Evolutionary conservation across 495 filamentous ascomycete genomes (phyloP), one percentile per base, ranked within the genome.

Genomic region (Aspergillus incahuasiensis): DNA sequence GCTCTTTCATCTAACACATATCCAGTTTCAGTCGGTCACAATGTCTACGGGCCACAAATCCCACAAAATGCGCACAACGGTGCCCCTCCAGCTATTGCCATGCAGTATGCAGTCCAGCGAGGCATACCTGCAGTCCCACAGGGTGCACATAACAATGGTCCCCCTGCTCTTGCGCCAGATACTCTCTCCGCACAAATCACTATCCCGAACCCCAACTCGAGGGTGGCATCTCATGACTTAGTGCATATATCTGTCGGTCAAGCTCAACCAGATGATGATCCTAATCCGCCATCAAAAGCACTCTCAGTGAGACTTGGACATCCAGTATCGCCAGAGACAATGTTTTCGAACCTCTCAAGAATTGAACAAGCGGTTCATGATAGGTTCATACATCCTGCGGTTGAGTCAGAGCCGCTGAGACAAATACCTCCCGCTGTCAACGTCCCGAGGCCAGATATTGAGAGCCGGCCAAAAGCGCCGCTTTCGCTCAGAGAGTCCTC

Each of bases 11-110:
- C 40, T 42, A 15, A 25, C 2, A 13, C 41, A 46, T 38, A 41
- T 20, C 34, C 55, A 44, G 1, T 44, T 35, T 25, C 51, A 47
- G 42, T 15, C 20, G 20, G 15, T 8, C 16, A 42, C 1, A 28
- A 19, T 22, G 5, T 34, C 3, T 12, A 50, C n/a, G 28, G 12
- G 18, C 48, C 55, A 0, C 21, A 19, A 0, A 30, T 63, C 21
- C 58, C 58, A 12, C 39, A 45, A 9, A 54, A 19, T 18, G 54
- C 56, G 8, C 63, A 58, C 19, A 63, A 61, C 40, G 21, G 28
- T 12, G 57, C 45, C 3, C 63, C 63, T 21, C 63, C 60, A 32
- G 44, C 63, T 52, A 15, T 11, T 35, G 13, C 8, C 32, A 15
- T 35, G 13, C 6, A 35, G 6, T 11, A 35, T 35, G 32, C 32